Percentiles rank a stretch among this genome's conserved stretches.
Evolutionary conservation across 108 stramenopile species (phyloP).

Genomic region (Fragilaria radians): DNA sequence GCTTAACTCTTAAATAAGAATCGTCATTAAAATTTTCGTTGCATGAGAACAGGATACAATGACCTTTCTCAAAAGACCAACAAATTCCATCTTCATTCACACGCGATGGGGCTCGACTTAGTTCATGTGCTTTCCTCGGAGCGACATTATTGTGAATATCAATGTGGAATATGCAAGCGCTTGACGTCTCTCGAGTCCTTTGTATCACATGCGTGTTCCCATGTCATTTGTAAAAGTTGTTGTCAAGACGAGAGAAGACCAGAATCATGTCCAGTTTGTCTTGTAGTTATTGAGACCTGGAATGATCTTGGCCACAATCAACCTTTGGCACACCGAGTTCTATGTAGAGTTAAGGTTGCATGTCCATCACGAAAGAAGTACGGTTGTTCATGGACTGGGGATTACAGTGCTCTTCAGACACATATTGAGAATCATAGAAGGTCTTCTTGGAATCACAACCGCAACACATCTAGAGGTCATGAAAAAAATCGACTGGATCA

Average conservation of each 20-base stretch:
- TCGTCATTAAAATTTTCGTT: no score
- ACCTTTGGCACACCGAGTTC: neutral
- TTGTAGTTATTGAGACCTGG: neutral
- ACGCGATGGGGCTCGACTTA: neutral
- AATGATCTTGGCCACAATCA: neutral
- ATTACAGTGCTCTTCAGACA: neutral
- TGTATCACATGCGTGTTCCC: neutral
- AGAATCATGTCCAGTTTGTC: neutral
- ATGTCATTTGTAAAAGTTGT: neutral
- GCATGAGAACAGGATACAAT: no score
- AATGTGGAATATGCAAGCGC: neutral
- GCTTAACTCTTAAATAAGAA: no score
- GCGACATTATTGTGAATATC: conserved; percentile 1
- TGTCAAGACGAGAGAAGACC: neutral
- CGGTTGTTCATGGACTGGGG: neutral
- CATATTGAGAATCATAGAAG: neutral
- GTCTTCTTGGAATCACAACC: no score
- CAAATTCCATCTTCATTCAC: no score
- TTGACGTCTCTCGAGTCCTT: neutral
- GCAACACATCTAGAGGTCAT: no score
- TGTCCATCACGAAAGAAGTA: neutral
- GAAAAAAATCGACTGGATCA: no score
- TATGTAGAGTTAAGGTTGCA: neutral
- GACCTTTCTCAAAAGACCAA: no score
- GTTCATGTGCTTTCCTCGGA: neutral